A percentile compares a stretch with the other conserved stretches of the same genome.
Conservation (phyloP, 2,329 filamentous ascomycete species). For the Teratosphaeria nubilosa region DNA sequence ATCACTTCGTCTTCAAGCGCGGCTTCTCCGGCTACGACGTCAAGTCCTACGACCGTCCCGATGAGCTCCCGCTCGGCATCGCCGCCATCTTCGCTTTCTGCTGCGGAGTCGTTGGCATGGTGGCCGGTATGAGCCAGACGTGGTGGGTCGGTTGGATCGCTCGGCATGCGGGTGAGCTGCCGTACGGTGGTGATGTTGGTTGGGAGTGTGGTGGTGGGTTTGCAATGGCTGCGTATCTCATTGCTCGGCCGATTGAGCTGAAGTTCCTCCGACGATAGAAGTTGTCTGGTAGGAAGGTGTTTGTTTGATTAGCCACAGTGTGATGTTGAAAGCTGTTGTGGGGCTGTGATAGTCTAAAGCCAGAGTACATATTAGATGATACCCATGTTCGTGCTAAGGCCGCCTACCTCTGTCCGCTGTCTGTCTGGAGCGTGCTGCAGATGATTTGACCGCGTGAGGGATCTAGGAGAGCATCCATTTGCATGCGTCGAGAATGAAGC, state of each 20-base stretch:
- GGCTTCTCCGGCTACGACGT: conserved; percentile 51
- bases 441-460: background rate
- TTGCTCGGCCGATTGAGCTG: conserved; percentile 42
- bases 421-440: background rate
- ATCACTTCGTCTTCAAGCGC: conserved; percentile 59
- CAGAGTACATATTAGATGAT: background rate
- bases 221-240: conserved; percentile 41
- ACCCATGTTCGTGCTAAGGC: background rate
- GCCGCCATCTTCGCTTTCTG: conserved; percentile 55
- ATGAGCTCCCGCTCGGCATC: conserved; percentile 51
- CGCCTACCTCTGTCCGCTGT: background rate
- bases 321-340: background rate
- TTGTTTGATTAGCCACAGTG: background rate
- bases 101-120: conserved; percentile 54
- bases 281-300: too few relatives aligned
- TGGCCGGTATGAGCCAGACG: conserved; percentile 58
- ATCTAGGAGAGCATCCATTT: too few relatives aligned
- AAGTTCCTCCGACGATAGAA: conserved; percentile 24
- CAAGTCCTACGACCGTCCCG: conserved; percentile 47
- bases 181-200: conserved; percentile 49
- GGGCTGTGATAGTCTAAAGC: background rate
- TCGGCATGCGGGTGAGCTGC: conserved; percentile 42
- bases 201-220: conserved; percentile 60
- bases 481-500: too few relatives aligned
- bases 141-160: conserved; percentile 60